Percentiles rank a stretch among this genome's conserved stretches.
Evolutionary conservation across 106 monocot species (phyloP).

Genomic region (Allium sativum): DNA sequence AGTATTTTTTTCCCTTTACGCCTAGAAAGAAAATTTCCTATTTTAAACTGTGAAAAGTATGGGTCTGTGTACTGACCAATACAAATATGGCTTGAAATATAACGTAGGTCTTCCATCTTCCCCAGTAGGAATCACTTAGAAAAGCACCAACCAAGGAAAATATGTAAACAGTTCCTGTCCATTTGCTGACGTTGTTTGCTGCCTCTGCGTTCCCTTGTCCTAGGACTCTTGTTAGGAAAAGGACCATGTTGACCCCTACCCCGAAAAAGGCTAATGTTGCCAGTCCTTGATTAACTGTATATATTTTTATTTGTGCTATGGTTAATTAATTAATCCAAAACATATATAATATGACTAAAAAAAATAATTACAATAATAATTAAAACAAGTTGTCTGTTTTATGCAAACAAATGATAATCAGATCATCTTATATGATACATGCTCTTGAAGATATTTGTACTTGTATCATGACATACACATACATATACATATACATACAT

Average conservation of each 20-base stretch:
- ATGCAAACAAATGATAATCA: neutral
- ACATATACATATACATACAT: neutral
- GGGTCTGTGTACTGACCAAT: slow-evolving; percentile 1
- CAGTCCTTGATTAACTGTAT: slow-evolving; percentile 22
- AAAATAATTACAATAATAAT: neutral
- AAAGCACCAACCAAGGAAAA: slow-evolving; percentile 28
- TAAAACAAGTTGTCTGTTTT: neutral
- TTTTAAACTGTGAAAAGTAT: neutral
- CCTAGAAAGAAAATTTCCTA: neutral
- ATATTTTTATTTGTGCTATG: neutral
- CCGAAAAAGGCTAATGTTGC: slow-evolving; percentile 27
- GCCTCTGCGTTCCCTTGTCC: slow-evolving; percentile 17
- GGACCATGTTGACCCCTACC: slow-evolving; percentile 23
- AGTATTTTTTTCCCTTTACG: neutral
- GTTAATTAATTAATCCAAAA: neutral
- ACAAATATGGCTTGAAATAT: slow-evolving; percentile 24
- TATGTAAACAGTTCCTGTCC: slow-evolving; percentile 29
- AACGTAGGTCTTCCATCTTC: slow-evolving; percentile 23
- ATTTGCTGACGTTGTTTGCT: slow-evolving; percentile 33
- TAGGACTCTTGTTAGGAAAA: slow-evolving; percentile 23
- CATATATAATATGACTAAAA: no score
- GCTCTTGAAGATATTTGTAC: no score
- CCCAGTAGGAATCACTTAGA: slow-evolving; percentile 31
- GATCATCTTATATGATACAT: neutral
- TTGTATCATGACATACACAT: neutral